phyloP scores from a whole-genome alignment of 176 grass and related monocot species.

The Themeda triandra region DNA sequence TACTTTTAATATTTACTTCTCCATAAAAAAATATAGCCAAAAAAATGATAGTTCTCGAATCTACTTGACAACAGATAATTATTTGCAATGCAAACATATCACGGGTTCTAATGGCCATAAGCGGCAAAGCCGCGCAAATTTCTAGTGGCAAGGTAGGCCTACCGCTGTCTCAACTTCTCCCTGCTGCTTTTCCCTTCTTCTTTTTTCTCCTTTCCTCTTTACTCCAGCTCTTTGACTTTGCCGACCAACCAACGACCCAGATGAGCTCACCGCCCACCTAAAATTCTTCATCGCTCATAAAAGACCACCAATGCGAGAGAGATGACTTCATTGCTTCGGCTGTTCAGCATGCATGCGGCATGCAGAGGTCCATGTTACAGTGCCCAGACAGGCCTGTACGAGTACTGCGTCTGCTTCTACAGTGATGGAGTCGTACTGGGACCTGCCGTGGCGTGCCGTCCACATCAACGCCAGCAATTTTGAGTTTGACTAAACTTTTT shows the following conservation, averaged over 20 bases:
- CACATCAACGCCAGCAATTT: neutral
- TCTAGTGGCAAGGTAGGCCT: neutral
- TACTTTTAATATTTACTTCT: too few species aligned
- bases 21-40: too few species aligned
- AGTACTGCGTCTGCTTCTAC: neutral
- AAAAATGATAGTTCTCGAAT: too few species aligned
- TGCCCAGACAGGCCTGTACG: too few species aligned
- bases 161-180: neutral
- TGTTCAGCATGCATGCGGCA: too few species aligned
- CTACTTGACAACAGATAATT: too few species aligned
- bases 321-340: neutral
- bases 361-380: too few species aligned
- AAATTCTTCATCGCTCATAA: slow-evolving; percentile 10
- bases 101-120: too few species aligned
- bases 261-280: neutral
- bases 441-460: neutral
- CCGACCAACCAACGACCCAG: neutral
- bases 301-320: neutral
- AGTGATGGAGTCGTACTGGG: neutral
- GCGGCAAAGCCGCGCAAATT: too few species aligned
- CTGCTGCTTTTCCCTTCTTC: neutral
- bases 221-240: neutral
- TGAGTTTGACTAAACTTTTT: too few species aligned
- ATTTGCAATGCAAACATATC: too few species aligned
- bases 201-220: neutral